Conservation (phyloP, 495 filamentous ascomycete species). For the Neurospora sp. region DNA sequence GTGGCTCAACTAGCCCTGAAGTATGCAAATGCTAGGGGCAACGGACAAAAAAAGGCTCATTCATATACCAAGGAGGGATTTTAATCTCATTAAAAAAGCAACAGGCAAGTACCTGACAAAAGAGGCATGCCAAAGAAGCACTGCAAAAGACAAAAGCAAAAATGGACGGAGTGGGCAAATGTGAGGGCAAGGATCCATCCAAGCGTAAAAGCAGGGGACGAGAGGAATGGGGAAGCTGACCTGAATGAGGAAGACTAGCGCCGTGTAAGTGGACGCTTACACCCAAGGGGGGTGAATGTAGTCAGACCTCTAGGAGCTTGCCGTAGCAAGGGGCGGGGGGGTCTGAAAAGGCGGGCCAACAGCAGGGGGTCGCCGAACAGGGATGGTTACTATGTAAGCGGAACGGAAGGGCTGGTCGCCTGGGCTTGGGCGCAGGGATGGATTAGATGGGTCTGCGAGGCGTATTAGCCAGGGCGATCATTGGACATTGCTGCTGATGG, state of each 20-base stretch:
- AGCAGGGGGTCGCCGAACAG: background rate
- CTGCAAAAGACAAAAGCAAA: conserved; percentile 11
- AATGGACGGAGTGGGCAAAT: conserved; percentile 2
- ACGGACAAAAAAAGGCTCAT: background rate
- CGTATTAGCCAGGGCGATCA: conserved; percentile 14
- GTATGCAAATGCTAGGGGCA: background rate
- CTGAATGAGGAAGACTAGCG: conserved; percentile 4
- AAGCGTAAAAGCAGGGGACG: background rate
- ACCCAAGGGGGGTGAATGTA: background rate
- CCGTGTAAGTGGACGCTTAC: conserved; percentile 9
- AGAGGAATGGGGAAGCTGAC: conserved; percentile 5
- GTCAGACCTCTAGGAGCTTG: background rate
- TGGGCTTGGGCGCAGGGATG: conserved; percentile 4
- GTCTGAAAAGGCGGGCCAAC: background rate
- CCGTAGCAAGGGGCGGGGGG: background rate
- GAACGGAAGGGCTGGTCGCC: conserved; percentile 8
- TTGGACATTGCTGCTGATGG: conserved; percentile 15
- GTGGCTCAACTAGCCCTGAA: background rate
- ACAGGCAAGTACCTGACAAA: background rate
- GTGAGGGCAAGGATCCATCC: conserved; percentile 2
- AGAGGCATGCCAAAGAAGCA: conserved; percentile 1
- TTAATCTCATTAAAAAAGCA: background rate
- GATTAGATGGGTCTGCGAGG: conserved; percentile 15
- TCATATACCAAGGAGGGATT: background rate
- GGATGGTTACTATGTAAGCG: background rate